Evolutionary conservation across 495 filamentous ascomycete species (phyloP), one percentile per base, ranked within the genome.

Genomic region (Lepidopterella palustris): DNA sequence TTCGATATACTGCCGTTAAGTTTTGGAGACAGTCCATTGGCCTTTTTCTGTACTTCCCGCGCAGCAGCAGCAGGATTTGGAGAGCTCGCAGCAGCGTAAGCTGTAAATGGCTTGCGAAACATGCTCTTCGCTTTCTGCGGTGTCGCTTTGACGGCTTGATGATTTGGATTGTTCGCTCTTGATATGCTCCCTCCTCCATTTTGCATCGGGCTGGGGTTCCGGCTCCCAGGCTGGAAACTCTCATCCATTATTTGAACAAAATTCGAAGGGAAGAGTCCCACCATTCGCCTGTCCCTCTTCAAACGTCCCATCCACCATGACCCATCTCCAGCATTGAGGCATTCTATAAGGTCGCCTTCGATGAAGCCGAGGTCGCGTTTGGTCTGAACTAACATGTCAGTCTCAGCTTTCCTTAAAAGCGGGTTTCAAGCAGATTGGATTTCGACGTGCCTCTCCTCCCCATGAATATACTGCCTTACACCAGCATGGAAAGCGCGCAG

Each of bases 231-330:
- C 28, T 87, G 84, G 71, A 96, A 96, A 68, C 80, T 80, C 53
- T 95, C 87, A 48, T 88, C 84, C 40, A 98, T 78, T 3, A 97
- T 82, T 67, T 95, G 84, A 60, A 98, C 93, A 71, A 97, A 98
- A 72, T 98, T 98, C 45, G 92, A 97, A 1, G 93, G 93, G 67
- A 98, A 98, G 21, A 93, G 74, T 47, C 93, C 93, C 63, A 95
- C 83, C 64, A 91, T 90, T 59, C 89, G 81, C 70, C 85, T 84
- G 71, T 97, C 93, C 57, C 95, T 82, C 62, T 83, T 84, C 69
- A 97, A 70, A 49, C 92, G 84, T 25, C 93, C 93, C 76, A 89
- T 96, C 93, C 93, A 98, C 95, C 93, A 98, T 54, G 87, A 88
- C 26, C 95, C 95, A 74, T 98, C 93, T 53, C 93, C 93, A 2